Evolutionary conservation across 2,329 filamentous ascomycete genomes (phyloP).

Genomic region (Fusarium mundagurra): DNA sequence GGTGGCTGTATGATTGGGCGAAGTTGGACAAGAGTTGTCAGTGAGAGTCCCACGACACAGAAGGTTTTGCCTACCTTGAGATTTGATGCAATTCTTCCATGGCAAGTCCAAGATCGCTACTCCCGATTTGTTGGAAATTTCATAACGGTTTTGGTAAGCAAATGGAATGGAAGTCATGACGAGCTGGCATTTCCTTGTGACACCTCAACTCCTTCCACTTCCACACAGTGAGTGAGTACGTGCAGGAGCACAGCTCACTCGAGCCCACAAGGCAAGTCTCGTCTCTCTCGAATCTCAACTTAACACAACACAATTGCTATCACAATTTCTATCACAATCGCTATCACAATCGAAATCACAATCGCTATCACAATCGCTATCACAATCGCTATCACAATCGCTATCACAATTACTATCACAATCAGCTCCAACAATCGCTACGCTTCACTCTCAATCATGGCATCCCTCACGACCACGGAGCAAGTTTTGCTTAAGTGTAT

Average conservation of each 20-base stretch:
- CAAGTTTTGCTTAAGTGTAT: not conserved
- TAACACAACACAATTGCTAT: too few species aligned
- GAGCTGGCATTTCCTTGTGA: not conserved
- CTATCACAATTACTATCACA: not conserved
- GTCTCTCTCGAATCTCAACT: not conserved
- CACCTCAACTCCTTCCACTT: not conserved
- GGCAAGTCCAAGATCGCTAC: not conserved
- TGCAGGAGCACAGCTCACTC: not conserved
- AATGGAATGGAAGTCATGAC: not conserved
- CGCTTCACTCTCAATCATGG: not conserved
- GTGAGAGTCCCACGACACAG: not conserved
- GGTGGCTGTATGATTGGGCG: not conserved
- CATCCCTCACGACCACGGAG: accelerated
- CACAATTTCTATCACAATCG: too few species aligned
- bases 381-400: not conserved
- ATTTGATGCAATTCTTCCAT: not conserved
- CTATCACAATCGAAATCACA: too few species aligned
- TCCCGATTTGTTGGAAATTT: too few species aligned
- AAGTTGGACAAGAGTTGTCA: not conserved
- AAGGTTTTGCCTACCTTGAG: not conserved
- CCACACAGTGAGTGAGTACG: not conserved
- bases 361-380: too few species aligned
- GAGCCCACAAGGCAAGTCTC: not conserved
- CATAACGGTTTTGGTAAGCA: not conserved
- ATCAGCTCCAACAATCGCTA: not conserved